Evolutionary conservation across 768 basidiomycete species (phyloP).

Genomic region (Phlebiopsis gigantea): DNA sequence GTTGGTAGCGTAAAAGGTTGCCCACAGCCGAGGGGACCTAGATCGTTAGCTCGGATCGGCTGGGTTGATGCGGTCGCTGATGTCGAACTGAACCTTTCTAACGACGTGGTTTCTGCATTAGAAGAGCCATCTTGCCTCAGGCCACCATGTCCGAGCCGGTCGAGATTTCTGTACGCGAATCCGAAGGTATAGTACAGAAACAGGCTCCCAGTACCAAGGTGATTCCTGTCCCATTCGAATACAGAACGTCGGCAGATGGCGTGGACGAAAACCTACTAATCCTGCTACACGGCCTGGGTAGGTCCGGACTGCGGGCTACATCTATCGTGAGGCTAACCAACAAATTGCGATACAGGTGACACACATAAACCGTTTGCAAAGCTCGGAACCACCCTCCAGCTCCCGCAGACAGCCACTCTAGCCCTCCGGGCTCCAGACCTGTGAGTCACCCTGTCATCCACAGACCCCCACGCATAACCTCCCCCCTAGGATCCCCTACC

Average conservation of each 20-base stretch:
- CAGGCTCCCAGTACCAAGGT: conserved; percentile 38
- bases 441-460: conserved; percentile 34
- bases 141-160: neutral
- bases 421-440: conserved; percentile 73
- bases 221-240: conserved; percentile 57
- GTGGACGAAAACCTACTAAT: conserved; percentile 83
- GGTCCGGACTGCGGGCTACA: conserved; percentile 14
- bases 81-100: too few species aligned
- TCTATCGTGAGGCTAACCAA: neutral
- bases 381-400: conserved; percentile 64
- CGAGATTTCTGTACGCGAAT: neutral
- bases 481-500: conserved; percentile 61
- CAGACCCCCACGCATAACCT: neutral
- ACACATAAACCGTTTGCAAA: conserved; percentile 72
- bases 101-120: too few species aligned
- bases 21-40: too few species aligned
- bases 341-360: conserved; percentile 51
- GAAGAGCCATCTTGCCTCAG: neutral
- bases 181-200: conserved; percentile 28
- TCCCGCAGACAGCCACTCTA: conserved; percentile 90
- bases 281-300: conserved; percentile 83
- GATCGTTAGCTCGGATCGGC: too few species aligned
- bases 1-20: too few species aligned
- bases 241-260: conserved; percentile 73
- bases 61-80: too few species aligned